These are phyloP conservation scores for Theileria luwenshuni DNA, from an alignment of 169 alveolate species.

Conservation along the genomic window DNA sequence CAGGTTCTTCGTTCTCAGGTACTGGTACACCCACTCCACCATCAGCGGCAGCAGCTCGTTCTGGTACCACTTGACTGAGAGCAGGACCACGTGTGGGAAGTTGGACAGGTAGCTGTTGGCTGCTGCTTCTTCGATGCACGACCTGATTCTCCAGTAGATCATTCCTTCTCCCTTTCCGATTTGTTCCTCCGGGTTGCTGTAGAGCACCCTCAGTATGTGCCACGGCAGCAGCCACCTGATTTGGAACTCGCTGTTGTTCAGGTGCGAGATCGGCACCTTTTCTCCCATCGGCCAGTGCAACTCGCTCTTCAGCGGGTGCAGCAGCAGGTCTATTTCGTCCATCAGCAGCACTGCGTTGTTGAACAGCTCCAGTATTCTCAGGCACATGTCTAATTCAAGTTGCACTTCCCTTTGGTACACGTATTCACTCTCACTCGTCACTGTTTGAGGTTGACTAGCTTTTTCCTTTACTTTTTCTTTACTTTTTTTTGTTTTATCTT, in stretches of 20 bases:
- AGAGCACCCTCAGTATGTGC: slow-evolving; percentile 81
- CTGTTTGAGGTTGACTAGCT: neutral
- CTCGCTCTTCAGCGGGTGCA: slow-evolving; percentile 91
- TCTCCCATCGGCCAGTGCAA: slow-evolving; percentile 92
- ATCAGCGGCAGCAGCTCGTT: slow-evolving; percentile 77
- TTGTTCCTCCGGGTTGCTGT: slow-evolving; percentile 53
- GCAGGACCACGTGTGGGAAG: slow-evolving; percentile 69
- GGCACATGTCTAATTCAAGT: slow-evolving; percentile 63
- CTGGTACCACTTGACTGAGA: slow-evolving; percentile 53
- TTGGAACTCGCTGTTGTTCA: slow-evolving; percentile 47
- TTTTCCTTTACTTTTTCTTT: slow-evolving; percentile 8
- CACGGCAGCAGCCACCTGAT: slow-evolving; percentile 85
- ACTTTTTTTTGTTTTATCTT: neutral
- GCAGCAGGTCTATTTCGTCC: slow-evolving; percentile 88
- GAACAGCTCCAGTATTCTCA: slow-evolving; percentile 76
- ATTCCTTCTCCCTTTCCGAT: slow-evolving; percentile 29
- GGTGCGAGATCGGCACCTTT: slow-evolving; percentile 69
- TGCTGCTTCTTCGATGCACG: slow-evolving; percentile 53
- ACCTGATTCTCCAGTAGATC: slow-evolving; percentile 36
- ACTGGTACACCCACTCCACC: slow-evolving; percentile 72
- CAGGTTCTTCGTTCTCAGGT: slow-evolving; percentile 69
- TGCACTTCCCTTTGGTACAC: slow-evolving; percentile 47
- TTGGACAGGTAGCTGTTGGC: slow-evolving; percentile 65
- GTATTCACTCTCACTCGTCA: slow-evolving; percentile 11
- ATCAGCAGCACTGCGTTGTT: slow-evolving; percentile 79